These are phyloP conservation scores for Pestalotiopsis sp. DNA, from an alignment of 2,329 filamentous ascomycete species.

Conservation along the genomic window DNA sequence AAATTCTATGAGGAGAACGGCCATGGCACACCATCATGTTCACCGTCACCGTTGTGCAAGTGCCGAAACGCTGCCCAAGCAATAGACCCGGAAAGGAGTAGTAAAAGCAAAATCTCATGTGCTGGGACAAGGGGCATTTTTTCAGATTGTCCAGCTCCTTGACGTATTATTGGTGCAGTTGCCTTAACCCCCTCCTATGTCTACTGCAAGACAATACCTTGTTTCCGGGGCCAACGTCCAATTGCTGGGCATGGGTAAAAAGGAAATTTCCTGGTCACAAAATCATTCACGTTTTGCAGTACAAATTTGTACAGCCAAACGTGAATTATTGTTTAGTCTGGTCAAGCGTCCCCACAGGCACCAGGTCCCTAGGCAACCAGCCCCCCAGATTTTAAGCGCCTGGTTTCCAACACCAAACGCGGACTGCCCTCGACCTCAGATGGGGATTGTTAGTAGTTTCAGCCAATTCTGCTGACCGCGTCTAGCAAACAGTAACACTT, in stretches of 20 bases:
- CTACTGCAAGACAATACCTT: background rate
- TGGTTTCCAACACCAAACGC: background rate
- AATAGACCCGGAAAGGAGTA: background rate
- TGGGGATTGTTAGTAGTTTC: background rate
- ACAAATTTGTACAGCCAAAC: slow-evolving; percentile 21
- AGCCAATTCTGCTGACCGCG: background rate
- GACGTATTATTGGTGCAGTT: background rate
- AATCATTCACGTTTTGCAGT: slow-evolving; percentile 23
- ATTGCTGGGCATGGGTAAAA: background rate
- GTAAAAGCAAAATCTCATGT: background rate
- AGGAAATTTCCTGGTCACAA: slow-evolving; percentile 10
- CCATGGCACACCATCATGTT: background rate
- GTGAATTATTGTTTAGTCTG: slow-evolving; percentile 25
- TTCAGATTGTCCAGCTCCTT: background rate
- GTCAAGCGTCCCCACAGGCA: slow-evolving; percentile 1
- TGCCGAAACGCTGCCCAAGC: background rate
- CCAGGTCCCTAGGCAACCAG: background rate
- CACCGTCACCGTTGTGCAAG: background rate
- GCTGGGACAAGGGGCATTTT: background rate
- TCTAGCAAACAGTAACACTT: background rate
- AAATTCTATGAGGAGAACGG: background rate
- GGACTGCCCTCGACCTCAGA: background rate
- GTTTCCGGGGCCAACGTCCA: background rate
- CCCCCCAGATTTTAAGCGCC: background rate
- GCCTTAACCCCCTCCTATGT: background rate